Percentiles rank a stretch among this genome's conserved stretches.
Evolutionary conservation across 257 asterid species (phyloP).

Genomic region (Voacanga thouarsii): DNA sequence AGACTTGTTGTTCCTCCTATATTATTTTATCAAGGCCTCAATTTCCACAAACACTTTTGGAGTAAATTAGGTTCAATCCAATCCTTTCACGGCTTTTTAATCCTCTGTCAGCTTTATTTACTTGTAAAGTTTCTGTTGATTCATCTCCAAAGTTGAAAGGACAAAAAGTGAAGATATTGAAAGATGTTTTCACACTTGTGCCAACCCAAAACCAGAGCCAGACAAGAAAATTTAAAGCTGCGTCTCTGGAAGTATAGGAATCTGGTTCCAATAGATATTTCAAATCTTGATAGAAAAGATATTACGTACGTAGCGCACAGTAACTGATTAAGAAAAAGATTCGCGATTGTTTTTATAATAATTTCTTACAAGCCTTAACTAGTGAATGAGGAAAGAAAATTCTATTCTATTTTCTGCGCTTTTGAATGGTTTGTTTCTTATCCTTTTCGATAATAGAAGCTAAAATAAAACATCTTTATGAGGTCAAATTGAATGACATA

Average conservation of each 20-base stretch:
- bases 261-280: neutral
- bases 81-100: slow-evolving; percentile 1
- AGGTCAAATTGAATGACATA: neutral
- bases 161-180: neutral
- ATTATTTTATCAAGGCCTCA: neutral
- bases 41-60: neutral
- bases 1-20: too few relatives aligned
- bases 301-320: too few relatives aligned
- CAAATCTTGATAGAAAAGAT: too few relatives aligned
- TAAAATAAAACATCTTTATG: neutral
- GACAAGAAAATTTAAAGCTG: neutral
- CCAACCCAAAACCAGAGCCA: neutral
- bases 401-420: too few relatives aligned
- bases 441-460: neutral
- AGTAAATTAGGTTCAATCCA: neutral
- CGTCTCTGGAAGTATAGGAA: neutral
- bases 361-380: neutral
- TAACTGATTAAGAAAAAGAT: too few relatives aligned
- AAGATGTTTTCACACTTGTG: neutral
- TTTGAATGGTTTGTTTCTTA: neutral
- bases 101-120: too few relatives aligned
- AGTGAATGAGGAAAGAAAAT: too few relatives aligned
- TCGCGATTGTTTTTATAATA: too few relatives aligned
- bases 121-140: neutral
- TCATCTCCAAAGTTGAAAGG: neutral